These are phyloP conservation scores for Hygrocybe punicea DNA, from an alignment of 768 basidiomycete species.

Conservation along the genomic window DNA sequence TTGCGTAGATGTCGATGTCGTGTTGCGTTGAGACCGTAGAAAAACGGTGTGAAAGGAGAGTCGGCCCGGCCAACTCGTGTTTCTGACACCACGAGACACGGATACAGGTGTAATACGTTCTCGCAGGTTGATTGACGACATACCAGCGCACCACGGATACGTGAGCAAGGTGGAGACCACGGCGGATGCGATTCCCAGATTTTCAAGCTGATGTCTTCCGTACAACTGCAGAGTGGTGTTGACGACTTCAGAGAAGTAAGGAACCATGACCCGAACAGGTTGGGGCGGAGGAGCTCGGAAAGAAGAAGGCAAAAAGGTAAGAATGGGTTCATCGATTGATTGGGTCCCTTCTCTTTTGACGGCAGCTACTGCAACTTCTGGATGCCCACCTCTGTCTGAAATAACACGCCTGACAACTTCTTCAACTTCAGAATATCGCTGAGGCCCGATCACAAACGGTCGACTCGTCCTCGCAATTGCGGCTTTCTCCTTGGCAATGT, in stretches of 20 bases:
- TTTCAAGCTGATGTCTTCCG: conserved; percentile 82
- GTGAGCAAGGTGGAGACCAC: conserved; percentile 57
- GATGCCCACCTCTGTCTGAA: conserved; percentile 38
- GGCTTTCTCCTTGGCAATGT: conserved; percentile 81
- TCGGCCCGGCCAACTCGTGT: conserved; percentile 76
- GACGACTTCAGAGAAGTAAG: conserved; percentile 46
- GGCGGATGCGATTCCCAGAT: conserved; percentile 67
- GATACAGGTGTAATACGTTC: conserved; percentile 46
- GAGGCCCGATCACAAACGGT: conserved; percentile 65
- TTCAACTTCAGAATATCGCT: conserved; percentile 51
- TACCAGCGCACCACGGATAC: conserved; percentile 31
- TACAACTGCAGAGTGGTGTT: conserved; percentile 58
- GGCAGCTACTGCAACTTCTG: conserved; percentile 40
- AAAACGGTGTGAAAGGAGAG: conserved; percentile 61
- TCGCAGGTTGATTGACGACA: conserved; percentile 15
- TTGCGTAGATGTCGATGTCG: conserved; percentile 4
- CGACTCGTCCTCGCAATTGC: conserved; percentile 65
- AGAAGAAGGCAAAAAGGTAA: conserved; percentile 31
- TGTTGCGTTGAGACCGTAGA: conserved; percentile 12
- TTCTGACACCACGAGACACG: conserved; percentile 55
- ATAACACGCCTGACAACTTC: conserved; percentile 44
- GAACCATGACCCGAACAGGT: conserved; percentile 42
- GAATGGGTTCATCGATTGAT: conserved; percentile 38
- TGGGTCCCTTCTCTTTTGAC: conserved; percentile 30
- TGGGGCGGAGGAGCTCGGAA: conserved; percentile 39